Evolutionary conservation across 306 rosid species (phyloP).

Genomic region (Phaseolus lunatus): DNA sequence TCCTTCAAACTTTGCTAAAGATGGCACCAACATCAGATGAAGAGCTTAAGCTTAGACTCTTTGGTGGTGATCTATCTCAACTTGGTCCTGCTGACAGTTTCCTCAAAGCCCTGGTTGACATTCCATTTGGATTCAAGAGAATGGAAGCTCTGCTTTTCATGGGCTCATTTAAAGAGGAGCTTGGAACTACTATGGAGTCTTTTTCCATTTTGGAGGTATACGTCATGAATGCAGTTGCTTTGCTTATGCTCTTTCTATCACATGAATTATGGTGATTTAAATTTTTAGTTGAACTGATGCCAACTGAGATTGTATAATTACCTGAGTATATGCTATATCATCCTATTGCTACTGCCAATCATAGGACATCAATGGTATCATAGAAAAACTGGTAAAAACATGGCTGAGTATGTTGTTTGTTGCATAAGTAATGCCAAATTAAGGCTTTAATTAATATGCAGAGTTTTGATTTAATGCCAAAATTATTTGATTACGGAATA

Average conservation of each 20-base stretch:
- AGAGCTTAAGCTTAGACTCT: constrained; percentile 90
- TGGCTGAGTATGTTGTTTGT: not conserved
- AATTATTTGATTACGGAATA: not conserved
- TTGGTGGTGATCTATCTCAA: constrained; percentile 72
- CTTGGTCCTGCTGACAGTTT: constrained; percentile 94
- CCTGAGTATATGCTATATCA: not conserved
- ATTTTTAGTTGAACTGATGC: constrained; percentile 6
- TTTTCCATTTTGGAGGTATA: constrained; percentile 81
- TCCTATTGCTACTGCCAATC: constrained; percentile 12
- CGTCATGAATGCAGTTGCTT: constrained; percentile 35
- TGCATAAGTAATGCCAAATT: constrained; percentile 14
- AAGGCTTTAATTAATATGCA: not conserved
- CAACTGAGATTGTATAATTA: constrained; percentile 11
- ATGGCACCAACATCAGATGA: constrained; percentile 96
- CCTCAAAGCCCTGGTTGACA: constrained; percentile 76
- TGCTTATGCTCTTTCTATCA: constrained; percentile 34
- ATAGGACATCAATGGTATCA: not conserved
- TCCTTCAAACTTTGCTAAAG: constrained; percentile 83
- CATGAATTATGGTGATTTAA: not conserved
- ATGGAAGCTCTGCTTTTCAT: constrained; percentile 84
- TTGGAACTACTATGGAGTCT: constrained; percentile 65
- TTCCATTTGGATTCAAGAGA: constrained; percentile 86
- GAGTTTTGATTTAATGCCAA: not conserved
- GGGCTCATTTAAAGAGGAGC: constrained; percentile 83
- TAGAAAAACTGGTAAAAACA: constrained; percentile 7